A percentile compares a stretch with the other conserved stretches of the same genome.
phyloP scores from a whole-genome alignment of 306 rosid genomes.

The Gastrolobium bilobum region DNA sequence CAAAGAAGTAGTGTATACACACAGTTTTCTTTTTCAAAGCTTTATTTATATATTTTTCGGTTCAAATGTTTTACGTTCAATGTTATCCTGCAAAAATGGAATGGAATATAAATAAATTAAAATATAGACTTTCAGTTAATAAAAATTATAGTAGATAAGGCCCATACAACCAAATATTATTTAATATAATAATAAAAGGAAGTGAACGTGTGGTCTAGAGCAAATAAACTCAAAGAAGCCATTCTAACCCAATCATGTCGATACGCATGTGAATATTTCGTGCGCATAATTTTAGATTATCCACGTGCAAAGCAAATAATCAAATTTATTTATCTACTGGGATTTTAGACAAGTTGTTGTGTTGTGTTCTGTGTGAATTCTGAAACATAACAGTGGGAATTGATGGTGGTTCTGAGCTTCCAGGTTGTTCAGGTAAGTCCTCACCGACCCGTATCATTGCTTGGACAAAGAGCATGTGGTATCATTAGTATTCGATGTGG shows the following conservation, averaged over 20 bases:
- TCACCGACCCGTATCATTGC: constrained; percentile 10
- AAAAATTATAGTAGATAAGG: not conserved
- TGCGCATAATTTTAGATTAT: not conserved
- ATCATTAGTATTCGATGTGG: constrained; percentile 61
- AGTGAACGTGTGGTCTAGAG: constrained; percentile 18
- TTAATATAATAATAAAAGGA: not conserved
- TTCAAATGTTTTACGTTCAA: too few relatives aligned
- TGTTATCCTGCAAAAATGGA: too few relatives aligned
- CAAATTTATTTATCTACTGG: not conserved
- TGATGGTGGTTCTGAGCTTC: constrained; percentile 61
- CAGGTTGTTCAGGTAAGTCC: constrained; percentile 45
- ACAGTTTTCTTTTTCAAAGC: too few relatives aligned
- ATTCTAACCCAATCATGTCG: not conserved
- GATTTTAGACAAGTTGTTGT: not conserved
- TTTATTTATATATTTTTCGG: too few relatives aligned
- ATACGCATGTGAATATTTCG: not conserved
- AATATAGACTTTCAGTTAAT: not conserved
- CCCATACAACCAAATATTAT: not conserved
- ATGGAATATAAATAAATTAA: too few relatives aligned
- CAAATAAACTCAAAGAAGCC: not conserved
- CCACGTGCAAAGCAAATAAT: not conserved
- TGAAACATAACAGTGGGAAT: not conserved
- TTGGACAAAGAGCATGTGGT: constrained; percentile 1
- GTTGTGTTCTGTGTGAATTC: not conserved
- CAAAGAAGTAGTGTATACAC: too few relatives aligned